Conservation (phyloP, 148 eudicot genomes). For the Dianthus caryophyllus region DNA sequence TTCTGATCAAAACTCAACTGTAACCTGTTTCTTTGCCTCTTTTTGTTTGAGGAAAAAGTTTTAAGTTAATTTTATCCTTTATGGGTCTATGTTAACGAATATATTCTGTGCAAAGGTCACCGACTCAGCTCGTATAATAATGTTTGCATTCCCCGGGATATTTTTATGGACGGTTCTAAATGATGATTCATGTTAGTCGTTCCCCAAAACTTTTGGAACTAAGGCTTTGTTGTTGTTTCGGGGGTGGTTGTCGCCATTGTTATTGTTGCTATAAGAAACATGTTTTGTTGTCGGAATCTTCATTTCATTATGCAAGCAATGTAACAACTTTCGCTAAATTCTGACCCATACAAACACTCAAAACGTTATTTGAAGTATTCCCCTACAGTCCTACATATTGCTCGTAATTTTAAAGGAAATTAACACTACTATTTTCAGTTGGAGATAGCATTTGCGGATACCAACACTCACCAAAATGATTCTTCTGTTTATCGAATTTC, state of each 20-base stretch:
- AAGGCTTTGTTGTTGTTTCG: too few relatives aligned
- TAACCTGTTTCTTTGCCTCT: neutral
- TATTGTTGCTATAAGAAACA: neutral
- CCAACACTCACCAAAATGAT: neutral
- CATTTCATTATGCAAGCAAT: too few relatives aligned
- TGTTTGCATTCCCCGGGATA: too few relatives aligned
- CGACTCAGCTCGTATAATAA: neutral
- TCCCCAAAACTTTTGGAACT: too few relatives aligned
- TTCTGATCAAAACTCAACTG: neutral
- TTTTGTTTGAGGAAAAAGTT: neutral
- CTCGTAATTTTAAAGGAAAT: neutral
- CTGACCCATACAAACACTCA: neutral
- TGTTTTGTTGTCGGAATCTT: too few relatives aligned
- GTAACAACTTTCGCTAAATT: neutral
- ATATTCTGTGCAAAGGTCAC: constrained; percentile 1
- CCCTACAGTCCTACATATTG: neutral
- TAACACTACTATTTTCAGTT: too few relatives aligned
- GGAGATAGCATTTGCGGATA: neutral
- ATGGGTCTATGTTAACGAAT: neutral
- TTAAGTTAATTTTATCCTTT: neutral
- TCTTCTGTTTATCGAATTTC: neutral
- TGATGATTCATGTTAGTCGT: too few relatives aligned
- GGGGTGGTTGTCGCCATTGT: neutral
- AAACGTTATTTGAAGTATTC: neutral
- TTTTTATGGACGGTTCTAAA: too few relatives aligned